Evolutionary conservation across 257 asterid genomes (phyloP), one percentile per base, ranked within the genome.

Genomic region (Linderniella brevidens): DNA sequence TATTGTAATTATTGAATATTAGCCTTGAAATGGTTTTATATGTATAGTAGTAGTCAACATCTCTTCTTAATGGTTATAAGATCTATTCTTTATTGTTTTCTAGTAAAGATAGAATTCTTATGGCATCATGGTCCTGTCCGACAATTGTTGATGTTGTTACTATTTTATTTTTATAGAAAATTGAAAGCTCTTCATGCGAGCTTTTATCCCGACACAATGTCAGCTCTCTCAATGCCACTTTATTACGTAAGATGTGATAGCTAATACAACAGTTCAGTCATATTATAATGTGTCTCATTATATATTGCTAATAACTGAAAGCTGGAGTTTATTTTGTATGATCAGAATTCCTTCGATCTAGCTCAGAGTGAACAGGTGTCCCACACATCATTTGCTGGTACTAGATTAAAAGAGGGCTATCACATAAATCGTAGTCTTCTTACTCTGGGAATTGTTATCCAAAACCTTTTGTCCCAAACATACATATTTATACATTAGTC

Each of bases 311-410:
- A n/a, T n/a, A n/a, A n/a, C n/a, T n/a, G n/a, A n/a, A n/a, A n/a
- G n/a, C n/a, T n/a, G n/a, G n/a, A n/a, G n/a, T n/a, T n/a, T n/a
- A n/a, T n/a, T n/a, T n/a, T n/a, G n/a, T n/a, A n/a, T n/a, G n/a
- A n/a, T n/a, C 57, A 73, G 86, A 61, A 65, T 63, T 73, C 73
- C 49, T 69, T 77, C 65, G 79, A 77, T 70, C 77, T 77, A 51
- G 86, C 82, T 8, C 79, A 77, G 58, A 77, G 86, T 57, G 82
- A 77, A 53, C 81, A 81, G 46, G 72, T 78, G 45, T 77, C 82
- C 50, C 86, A 74, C 61, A 68, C 80, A 37, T 49, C 48, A 48
- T 64, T 76, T 48, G 76, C 60, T 37, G 68, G 69, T 46, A 51
- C 74, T 13, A 64, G 79, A 57, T 20, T 71, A 48, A 74, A 78